Evolutionary conservation across 768 basidiomycete genomes (phyloP).

Genomic region (Kondoa malvinella): DNA sequence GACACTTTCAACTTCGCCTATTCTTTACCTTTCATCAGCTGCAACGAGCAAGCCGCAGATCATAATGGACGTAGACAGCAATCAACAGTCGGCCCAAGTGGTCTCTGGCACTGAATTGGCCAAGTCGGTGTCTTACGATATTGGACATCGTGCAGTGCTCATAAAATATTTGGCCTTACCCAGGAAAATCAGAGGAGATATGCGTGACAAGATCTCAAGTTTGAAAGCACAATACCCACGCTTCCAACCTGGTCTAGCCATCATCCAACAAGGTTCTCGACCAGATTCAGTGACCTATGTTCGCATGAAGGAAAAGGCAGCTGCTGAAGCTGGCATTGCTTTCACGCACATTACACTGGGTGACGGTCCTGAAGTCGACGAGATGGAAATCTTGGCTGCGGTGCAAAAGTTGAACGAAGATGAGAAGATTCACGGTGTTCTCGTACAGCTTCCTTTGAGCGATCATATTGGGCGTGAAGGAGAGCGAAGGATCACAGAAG

Average conservation of each 20-base stretch:
- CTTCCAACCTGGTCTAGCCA: conserved; percentile 75
- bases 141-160: neutral
- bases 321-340: conserved; percentile 78
- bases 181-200: conserved; percentile 63
- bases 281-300: conserved; percentile 84
- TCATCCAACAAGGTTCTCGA: conserved; percentile 83
- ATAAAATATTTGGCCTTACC: neutral
- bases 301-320: conserved; percentile 93
- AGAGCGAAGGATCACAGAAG: conserved; percentile 83
- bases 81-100: neutral
- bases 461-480: conserved; percentile 62
- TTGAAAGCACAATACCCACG: conserved; percentile 57
- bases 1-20: too few relatives aligned
- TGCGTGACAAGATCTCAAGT: conserved; percentile 51
- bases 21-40: neutral
- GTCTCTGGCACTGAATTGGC: neutral
- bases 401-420: conserved; percentile 74
- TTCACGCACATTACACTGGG: conserved; percentile 52
- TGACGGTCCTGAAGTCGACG: conserved; percentile 49
- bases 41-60: neutral
- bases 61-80: conserved; percentile 1
- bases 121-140: neutral
- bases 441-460: conserved; percentile 88
- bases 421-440: conserved; percentile 62
- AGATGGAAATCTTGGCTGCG: conserved; percentile 55